A percentile compares a stretch with the other conserved stretches of the same genome.
These are phyloP conservation scores for Tolypocladium sp. DNA, from an alignment of 2,329 filamentous ascomycete genomes.

Conservation along the genomic window DNA sequence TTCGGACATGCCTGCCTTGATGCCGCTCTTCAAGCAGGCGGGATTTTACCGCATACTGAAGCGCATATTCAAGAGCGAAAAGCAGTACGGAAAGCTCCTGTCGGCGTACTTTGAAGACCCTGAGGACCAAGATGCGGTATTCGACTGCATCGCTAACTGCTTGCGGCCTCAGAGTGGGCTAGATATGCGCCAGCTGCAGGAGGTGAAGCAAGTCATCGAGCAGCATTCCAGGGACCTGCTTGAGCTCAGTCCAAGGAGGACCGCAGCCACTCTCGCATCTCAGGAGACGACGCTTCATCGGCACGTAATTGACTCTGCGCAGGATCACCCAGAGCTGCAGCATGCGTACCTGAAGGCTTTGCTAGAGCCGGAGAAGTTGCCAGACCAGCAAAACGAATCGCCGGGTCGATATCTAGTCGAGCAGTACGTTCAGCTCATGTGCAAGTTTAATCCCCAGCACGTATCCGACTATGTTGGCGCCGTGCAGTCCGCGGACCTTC, in stretches of 20 bases:
- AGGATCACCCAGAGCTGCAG: slow-evolving; percentile 54
- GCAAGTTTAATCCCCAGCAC: slow-evolving; percentile 69
- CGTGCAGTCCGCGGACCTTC: slow-evolving; percentile 68
- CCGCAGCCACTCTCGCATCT: slow-evolving; percentile 55
- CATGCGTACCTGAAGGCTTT: slow-evolving; percentile 70
- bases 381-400: slow-evolving; percentile 21
- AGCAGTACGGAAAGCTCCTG: slow-evolving; percentile 69
- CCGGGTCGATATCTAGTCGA: slow-evolving; percentile 60
- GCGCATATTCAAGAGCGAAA: slow-evolving; percentile 71
- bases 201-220: slow-evolving; percentile 59
- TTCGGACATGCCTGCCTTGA: slow-evolving; percentile 65
- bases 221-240: slow-evolving; percentile 58
- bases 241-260: slow-evolving; percentile 52
- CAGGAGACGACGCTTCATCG: slow-evolving; percentile 57
- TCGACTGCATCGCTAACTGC: slow-evolving; percentile 70
- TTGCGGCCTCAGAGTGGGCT: slow-evolving; percentile 56
- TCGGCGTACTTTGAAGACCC: slow-evolving; percentile 78
- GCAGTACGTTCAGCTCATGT: slow-evolving; percentile 85
- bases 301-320: slow-evolving; percentile 52
- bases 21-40: slow-evolving; percentile 70
- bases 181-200: slow-evolving; percentile 59
- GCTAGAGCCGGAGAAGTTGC: slow-evolving; percentile 49
- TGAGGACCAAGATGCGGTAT: slow-evolving; percentile 65
- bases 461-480: slow-evolving; percentile 78
- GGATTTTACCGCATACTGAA: slow-evolving; percentile 89